Evolutionary conservation across 495 filamentous ascomycete genomes (phyloP).

Genomic region (Lepraria neglecta): DNA sequence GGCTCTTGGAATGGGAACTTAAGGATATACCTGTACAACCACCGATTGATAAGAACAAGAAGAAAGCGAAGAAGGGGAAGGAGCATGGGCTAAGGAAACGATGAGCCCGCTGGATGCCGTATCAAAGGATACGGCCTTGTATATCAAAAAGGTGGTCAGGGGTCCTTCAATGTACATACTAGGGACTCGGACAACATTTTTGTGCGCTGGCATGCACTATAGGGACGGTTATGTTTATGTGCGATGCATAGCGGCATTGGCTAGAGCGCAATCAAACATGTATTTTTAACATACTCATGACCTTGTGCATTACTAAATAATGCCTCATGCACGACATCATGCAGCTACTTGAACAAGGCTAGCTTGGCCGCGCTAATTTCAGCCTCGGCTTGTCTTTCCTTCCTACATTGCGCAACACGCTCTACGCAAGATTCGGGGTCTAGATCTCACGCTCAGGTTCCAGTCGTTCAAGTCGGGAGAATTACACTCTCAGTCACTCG

Average conservation of each 20-base stretch:
- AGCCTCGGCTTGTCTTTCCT: too few species aligned
- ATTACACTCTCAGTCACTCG: too few species aligned
- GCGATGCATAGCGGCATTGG: slow-evolving; percentile 1
- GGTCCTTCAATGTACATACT: background rate
- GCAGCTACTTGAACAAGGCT: too few species aligned
- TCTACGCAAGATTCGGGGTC: too few species aligned
- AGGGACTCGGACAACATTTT: background rate
- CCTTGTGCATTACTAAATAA: background rate
- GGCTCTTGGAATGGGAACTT: slow-evolving; percentile 68
- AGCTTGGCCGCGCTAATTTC: too few species aligned
- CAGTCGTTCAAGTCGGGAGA: too few species aligned
- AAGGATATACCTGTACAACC: slow-evolving; percentile 72
- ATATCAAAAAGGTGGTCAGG: background rate
- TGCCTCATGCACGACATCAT: too few species aligned
- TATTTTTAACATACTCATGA: background rate
- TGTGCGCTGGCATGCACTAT: background rate
- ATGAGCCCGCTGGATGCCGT: background rate
- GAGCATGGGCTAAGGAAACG: slow-evolving; percentile 42
- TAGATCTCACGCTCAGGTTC: too few species aligned
- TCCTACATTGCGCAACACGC: too few species aligned
- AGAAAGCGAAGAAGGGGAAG: slow-evolving; percentile 63
- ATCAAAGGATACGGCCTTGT: background rate
- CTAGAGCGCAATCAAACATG: background rate
- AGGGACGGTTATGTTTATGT: background rate
- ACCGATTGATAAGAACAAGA: slow-evolving; percentile 75